Evolutionary conservation across 192 early-diverging fungal genomes (phyloP), one percentile per base, ranked within the genome.

Genomic region (Rhizoclosmatium globosum): DNA sequence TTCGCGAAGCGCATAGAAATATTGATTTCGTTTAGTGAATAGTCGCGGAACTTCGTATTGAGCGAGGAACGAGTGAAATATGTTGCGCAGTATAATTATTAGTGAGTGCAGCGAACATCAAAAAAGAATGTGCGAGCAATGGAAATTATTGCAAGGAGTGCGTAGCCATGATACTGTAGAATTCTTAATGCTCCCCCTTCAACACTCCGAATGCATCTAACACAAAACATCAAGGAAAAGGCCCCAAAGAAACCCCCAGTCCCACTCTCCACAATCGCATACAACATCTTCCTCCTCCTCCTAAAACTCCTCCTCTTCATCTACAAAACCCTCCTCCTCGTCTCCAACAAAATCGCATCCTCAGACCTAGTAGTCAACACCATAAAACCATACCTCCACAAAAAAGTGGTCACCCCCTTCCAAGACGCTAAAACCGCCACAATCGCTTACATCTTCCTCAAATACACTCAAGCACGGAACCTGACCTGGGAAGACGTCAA

Each of bases 401-500:
- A 9, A 19, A 11, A 17, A 38, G 17, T 74, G 3, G 2, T 62
- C 15, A 43, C 42, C 4, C 57, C 39, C 2, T 9, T 62, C 61
- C 41, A 13, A 6, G 46, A 13, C 7, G 4, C 6, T 11, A 56
- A 59, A 7, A 59, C 59, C 44, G 39, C 19, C 17, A 42, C 19
- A 6, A 4, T 9, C 42, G 38, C n/a, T n/a, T 74, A 45, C 11
- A 64, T 64, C 23, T 9, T 44, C 17, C 23, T 4, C 11, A 62
- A 62, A n/a, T n/a, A 17, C 4, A 38, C 17, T 17, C 59, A 59
- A 39, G 7, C 44, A n/a, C 72, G 39, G 38, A 43, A 59, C 38
- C 42, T 74, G 19, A 74, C 72, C 4, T 42, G 31, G 39, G 13
- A 17, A 17, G 72, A 74, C 59, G 39, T 74, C 15, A n/a, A 39